Evolutionary conservation across 192 early-diverging fungal species (phyloP).

Genomic region (Backusella morwellensis): DNA sequence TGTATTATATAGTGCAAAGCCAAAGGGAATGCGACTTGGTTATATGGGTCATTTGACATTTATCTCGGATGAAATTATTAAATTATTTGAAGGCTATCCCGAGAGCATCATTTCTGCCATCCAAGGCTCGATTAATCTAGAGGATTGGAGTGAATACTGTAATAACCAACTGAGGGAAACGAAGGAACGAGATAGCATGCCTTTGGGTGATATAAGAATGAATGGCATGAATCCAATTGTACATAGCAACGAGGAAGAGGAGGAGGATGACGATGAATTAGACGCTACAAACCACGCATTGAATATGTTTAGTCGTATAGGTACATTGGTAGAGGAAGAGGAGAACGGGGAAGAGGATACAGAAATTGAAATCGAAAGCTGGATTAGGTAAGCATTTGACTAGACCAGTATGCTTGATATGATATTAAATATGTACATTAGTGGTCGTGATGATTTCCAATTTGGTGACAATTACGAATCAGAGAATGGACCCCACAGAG

Average conservation of each 20-base stretch:
- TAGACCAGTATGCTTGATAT: neutral
- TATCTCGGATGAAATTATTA: slow-evolving; percentile 92
- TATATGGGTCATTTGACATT: slow-evolving; percentile 99
- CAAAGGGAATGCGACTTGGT: slow-evolving; percentile 88
- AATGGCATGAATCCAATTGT: slow-evolving; percentile 33
- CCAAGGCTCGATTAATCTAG: slow-evolving; percentile 42
- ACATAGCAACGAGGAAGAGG: slow-evolving; percentile 13
- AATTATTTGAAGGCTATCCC: slow-evolving; percentile 73
- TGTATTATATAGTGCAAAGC: slow-evolving; percentile 54
- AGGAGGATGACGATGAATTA: slow-evolving; percentile 21
- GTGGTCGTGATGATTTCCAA: slow-evolving; percentile 1
- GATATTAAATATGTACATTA: neutral
- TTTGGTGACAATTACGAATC: neutral
- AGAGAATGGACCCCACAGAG: neutral
- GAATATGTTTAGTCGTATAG: neutral
- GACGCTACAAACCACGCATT: neutral
- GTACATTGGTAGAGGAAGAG: slow-evolving; percentile 7
- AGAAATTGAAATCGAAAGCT: neutral
- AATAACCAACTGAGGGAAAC: slow-evolving; percentile 10
- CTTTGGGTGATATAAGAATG: slow-evolving; percentile 49
- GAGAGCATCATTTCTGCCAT: slow-evolving; percentile 31
- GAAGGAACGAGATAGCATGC: slow-evolving; percentile 31
- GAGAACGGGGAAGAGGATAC: neutral
- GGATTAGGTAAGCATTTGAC: neutral
- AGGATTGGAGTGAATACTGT: slow-evolving; percentile 56